Conservation (phyloP, 2,329 filamentous ascomycete species). For the Paecilomyces niveus region DNA sequence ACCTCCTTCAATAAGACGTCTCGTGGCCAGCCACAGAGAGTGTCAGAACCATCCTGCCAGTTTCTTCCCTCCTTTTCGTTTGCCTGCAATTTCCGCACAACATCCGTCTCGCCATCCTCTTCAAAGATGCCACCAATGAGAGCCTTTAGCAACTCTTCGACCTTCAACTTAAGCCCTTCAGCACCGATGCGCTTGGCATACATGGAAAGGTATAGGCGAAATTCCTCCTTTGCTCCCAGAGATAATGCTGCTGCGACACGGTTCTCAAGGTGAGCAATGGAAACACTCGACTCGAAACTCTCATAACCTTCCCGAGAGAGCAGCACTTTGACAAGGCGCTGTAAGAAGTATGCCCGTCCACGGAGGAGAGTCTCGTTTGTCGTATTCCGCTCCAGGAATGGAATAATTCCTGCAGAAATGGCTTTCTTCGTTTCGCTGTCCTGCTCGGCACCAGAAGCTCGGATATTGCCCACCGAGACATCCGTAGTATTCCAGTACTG, state of each 20-base stretch:
- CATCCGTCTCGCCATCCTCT: conserved; percentile 47
- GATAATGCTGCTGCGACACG: conserved; percentile 82
- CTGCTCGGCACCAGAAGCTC: conserved; percentile 61
- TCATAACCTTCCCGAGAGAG: conserved; percentile 87
- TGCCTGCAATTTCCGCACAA: conserved; percentile 15
- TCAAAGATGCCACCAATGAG: conserved; percentile 65
- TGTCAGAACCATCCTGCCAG: conserved; percentile 48
- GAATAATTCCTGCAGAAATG: conserved; percentile 85
- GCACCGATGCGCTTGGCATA: conserved; percentile 93
- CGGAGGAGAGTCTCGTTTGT: conserved; percentile 88
- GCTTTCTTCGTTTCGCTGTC: conserved; percentile 45
- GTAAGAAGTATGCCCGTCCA: conserved; percentile 83
- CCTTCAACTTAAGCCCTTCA: conserved; percentile 78
- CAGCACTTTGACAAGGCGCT: conserved; percentile 82
- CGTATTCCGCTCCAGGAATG: conserved; percentile 86
- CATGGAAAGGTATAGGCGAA: conserved; percentile 92
- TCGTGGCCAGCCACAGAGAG: conserved; percentile 85
- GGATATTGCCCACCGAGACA: conserved; percentile 73
- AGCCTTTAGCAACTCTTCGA: conserved; percentile 81
- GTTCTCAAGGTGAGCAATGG: conserved; percentile 92
- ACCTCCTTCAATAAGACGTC: conserved; percentile 84
- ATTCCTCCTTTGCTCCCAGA: conserved; percentile 82
- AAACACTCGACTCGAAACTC: conserved; percentile 81
- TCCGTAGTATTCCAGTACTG: conserved; percentile 99
- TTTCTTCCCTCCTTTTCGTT: conserved; percentile 38